phyloP scores from a whole-genome alignment of 2,329 filamentous ascomycete genomes.

The Ophiocordyceps camponoti-leonardi region DNA sequence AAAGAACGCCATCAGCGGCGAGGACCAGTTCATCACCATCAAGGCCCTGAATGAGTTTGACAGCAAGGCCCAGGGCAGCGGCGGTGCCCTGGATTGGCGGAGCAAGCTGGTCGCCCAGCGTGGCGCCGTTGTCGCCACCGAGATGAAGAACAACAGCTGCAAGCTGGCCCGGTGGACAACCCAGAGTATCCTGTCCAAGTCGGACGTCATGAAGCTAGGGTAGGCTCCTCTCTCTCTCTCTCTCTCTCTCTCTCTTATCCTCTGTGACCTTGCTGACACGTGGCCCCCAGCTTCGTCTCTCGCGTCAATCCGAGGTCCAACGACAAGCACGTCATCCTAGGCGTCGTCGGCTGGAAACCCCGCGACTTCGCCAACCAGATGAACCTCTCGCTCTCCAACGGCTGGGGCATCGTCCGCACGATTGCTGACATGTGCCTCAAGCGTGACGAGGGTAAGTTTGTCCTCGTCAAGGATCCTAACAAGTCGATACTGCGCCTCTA shows the following conservation, averaged over 20 bases:
- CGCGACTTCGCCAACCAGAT: conserved; percentile 94
- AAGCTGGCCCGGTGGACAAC: conserved; percentile 97
- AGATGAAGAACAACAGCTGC: conserved; percentile 99
- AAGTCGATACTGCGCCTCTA: conserved; percentile 90
- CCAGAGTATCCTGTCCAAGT: conserved; percentile 89
- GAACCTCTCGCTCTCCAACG: conserved; percentile 93
- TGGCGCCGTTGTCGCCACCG: conserved; percentile 91
- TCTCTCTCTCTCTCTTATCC: not conserved
- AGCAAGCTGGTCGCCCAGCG: conserved; percentile 86
- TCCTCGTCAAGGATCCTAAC: conserved; percentile 36
- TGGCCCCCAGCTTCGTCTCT: conserved; percentile 62
- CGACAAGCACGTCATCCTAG: conserved; percentile 86
- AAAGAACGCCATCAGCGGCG: conserved; percentile 84
- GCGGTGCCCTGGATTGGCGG: conserved; percentile 92
- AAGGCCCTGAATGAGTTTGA: conserved; percentile 99
- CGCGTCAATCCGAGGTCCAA: conserved; percentile 83
- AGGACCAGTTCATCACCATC: conserved; percentile 81
- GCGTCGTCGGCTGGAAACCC: conserved; percentile 94
- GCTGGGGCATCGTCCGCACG: conserved; percentile 96
- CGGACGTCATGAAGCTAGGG: conserved; percentile 98
- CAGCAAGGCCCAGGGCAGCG: conserved; percentile 88
- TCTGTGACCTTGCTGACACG: not conserved
- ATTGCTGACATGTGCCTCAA: conserved; percentile 88
- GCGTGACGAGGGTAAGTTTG: conserved; percentile 42
- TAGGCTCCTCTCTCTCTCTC: conserved; percentile 25